A percentile compares a stretch with the other conserved stretches of the same genome.
Conservation (phyloP, 208 protist species). For the Trypanosoma congolense region DNA sequence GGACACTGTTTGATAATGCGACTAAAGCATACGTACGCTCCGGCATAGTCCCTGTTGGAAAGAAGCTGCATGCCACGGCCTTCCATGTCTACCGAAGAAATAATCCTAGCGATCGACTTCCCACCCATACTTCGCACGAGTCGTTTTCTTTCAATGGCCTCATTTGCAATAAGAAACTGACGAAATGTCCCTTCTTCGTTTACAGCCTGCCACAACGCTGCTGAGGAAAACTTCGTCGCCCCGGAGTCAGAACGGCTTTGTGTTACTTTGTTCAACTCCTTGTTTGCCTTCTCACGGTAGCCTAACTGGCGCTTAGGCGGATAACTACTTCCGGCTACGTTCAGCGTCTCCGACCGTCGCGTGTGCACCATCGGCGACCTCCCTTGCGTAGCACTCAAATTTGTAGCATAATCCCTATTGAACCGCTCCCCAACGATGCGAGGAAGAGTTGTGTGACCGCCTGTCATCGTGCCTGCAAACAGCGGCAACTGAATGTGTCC, state of each 20-base stretch:
- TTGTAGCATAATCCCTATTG: neutral
- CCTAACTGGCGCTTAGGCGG: constrained; percentile 8
- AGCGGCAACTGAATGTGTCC: neutral
- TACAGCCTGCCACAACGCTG: neutral
- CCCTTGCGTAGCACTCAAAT: neutral
- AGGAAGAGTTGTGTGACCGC: neutral
- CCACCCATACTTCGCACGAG: constrained; percentile 10
- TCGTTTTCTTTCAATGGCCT: constrained; percentile 27
- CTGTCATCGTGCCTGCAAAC: neutral
- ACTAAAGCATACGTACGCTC: constrained; percentile 22
- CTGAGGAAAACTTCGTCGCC: neutral
- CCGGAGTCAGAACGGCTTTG: too few relatives aligned
- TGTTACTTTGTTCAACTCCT: neutral
- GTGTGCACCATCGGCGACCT: neutral
- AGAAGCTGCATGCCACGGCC: constrained; percentile 22
- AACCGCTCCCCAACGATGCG: neutral
- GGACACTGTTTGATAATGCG: constrained; percentile 14
- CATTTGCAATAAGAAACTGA: constrained; percentile 21
- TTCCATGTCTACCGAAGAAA: constrained; percentile 12
- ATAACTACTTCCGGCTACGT: neutral
- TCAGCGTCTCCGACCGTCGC: neutral
- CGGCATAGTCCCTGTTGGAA: constrained; percentile 14
- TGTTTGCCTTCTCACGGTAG: constrained; percentile 10
- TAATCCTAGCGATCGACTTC: neutral
- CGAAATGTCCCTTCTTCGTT: constrained; percentile 19